Evolutionary conservation across 139 green algal genomes (phyloP).

Genomic region (Marvania coccoides): DNA sequence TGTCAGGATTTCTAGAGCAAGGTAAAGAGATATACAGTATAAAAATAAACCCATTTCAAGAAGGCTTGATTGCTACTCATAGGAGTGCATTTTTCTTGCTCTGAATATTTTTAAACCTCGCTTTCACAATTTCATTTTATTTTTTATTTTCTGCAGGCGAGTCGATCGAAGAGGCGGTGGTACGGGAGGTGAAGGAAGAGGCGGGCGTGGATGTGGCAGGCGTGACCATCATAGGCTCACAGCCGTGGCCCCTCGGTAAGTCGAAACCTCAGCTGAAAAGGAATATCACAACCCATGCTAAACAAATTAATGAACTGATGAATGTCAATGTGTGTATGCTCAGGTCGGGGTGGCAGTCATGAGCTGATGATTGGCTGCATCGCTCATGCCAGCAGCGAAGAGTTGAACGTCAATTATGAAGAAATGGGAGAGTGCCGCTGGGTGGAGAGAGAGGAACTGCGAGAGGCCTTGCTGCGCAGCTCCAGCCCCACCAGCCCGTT

Average conservation of each 20-base stretch:
- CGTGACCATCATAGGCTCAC: conserved; percentile 41
- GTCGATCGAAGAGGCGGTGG: conserved; percentile 70
- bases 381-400: conserved; percentile 47
- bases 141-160: conserved; percentile 40
- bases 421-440: conserved; percentile 78
- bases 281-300: no score
- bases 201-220: conserved; percentile 30
- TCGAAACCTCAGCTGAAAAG: no score
- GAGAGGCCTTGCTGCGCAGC: conserved; percentile 7
- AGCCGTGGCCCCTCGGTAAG: conserved; percentile 69
- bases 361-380: conserved; percentile 87
- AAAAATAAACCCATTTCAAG: no score
- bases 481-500: conserved; percentile 1
- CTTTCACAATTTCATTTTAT: no score
- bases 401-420: conserved; percentile 49
- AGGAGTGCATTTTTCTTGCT: no score
- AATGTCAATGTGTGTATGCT: background rate
- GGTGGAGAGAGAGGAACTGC: conserved; percentile 10
- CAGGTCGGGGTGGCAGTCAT: conserved; percentile 48
- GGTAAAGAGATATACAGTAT: no score
- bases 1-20: conserved; percentile 74
- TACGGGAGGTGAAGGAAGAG: conserved; percentile 62
- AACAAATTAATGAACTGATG: background rate
- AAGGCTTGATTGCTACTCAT: no score
- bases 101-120: no score